Conservation (phyloP, 2,329 filamentous ascomycete genomes). For the Clarireedia homoeocarpa region DNA sequence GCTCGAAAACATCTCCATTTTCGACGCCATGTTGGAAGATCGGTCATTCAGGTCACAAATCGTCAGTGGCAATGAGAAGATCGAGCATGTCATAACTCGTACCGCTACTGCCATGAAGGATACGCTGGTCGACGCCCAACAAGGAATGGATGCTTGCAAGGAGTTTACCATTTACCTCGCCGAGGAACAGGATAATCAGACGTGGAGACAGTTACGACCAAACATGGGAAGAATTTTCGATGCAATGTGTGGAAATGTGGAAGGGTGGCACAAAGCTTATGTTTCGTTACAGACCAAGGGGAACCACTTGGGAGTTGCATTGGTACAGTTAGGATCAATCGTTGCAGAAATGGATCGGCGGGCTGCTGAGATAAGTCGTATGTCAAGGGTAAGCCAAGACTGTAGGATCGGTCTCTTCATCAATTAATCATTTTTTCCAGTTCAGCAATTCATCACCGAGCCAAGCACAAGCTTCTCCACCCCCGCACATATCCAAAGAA, state of each 20-base stretch:
- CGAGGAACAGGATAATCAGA: constrained; percentile 53
- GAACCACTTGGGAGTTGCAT: constrained; percentile 57
- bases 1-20: constrained; percentile 72
- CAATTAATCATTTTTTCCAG: constrained; percentile 8
- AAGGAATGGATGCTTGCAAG: constrained; percentile 67
- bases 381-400: constrained; percentile 59
- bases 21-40: constrained; percentile 83
- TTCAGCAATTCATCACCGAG: constrained; percentile 8
- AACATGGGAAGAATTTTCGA: constrained; percentile 66
- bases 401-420: constrained; percentile 1
- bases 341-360: constrained; percentile 80
- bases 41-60: constrained; percentile 75
- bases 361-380: constrained; percentile 74
- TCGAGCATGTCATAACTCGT: constrained; percentile 79
- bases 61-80: constrained; percentile 79
- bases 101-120: constrained; percentile 71
- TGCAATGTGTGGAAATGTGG: constrained; percentile 87
- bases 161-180: constrained; percentile 71
- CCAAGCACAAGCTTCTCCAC: constrained; percentile 7
- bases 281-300: constrained; percentile 67
- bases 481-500: constrained; percentile 13
- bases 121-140: constrained; percentile 68
- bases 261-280: constrained; percentile 81
- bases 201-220: constrained; percentile 52
- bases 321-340: constrained; percentile 67